Evolutionary conservation across 2,329 filamentous ascomycete species (phyloP).

Genomic region (Fonsecaea pedrosoi): DNA sequence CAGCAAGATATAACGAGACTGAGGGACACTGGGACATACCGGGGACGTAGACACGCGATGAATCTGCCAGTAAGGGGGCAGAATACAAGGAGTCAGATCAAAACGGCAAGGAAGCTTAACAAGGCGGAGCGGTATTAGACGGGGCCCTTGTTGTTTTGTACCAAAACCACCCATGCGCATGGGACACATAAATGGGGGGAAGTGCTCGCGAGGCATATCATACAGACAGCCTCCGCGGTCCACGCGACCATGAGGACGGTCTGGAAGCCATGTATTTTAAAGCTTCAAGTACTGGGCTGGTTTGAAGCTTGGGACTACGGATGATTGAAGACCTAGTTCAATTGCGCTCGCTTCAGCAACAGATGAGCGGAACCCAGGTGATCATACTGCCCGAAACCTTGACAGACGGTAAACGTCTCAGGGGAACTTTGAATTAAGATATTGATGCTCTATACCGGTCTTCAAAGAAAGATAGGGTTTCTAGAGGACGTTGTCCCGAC

Average conservation of each 20-base stretch:
- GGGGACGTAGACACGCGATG: conserved; percentile 91
- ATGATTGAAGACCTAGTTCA: neutral
- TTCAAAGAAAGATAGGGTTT: conserved; percentile 4
- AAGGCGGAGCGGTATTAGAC: conserved; percentile 60
- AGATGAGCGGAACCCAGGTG: neutral
- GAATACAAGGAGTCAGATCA: conserved; percentile 77
- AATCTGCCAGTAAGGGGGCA: conserved; percentile 89
- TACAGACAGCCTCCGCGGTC: neutral
- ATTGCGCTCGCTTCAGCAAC: neutral
- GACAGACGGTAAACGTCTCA: neutral
- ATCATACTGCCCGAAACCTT: neutral
- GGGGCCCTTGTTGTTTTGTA: neutral
- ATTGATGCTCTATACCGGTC: neutral
- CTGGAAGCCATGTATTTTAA: neutral
- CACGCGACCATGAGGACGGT: neutral
- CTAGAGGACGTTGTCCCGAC: neutral
- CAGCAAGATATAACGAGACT: conserved; percentile 84
- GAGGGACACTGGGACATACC: conserved; percentile 88
- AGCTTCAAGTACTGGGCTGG: neutral
- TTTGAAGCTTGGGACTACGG: neutral
- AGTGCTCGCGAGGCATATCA: neutral
- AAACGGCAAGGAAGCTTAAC: conserved; percentile 66
- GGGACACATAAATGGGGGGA: neutral
- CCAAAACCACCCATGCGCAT: neutral
- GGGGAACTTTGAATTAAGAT: neutral